Percentiles rank a stretch among this genome's conserved stretches.
Evolutionary conservation across 1,284 basidiomycete species (phyloP).

Genomic region (Blastosporella zonata): DNA sequence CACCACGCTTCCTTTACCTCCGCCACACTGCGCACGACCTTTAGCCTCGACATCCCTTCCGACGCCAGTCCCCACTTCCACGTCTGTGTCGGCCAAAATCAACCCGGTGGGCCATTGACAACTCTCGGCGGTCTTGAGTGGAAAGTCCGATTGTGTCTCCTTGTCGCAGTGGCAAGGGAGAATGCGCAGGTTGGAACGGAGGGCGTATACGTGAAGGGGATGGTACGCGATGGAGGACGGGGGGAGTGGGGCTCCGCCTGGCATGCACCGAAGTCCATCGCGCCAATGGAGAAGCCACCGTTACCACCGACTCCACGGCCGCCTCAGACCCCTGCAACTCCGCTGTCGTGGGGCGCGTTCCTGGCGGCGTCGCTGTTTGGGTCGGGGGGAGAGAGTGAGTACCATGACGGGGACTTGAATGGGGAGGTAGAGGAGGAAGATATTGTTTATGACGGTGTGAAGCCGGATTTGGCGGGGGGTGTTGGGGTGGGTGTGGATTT

Average conservation of each 20-base stretch:
- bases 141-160: slow-evolving; percentile 23
- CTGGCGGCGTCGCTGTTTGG: slow-evolving; percentile 54
- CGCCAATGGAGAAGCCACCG: slow-evolving; percentile 54
- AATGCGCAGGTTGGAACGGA: slow-evolving; percentile 43
- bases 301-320: slow-evolving; percentile 10
- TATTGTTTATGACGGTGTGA: slow-evolving; percentile 45
- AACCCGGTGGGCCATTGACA: slow-evolving; percentile 15
- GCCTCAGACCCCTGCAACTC: slow-evolving; percentile 14
- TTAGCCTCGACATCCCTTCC: slow-evolving; percentile 85
- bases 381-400: slow-evolving; percentile 42
- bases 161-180: slow-evolving; percentile 31
- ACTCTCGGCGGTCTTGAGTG: slow-evolving; percentile 38
- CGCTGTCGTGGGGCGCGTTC: slow-evolving; percentile 52
- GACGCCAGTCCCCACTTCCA: slow-evolving; percentile 86
- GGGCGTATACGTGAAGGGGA: slow-evolving; percentile 51
- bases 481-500: slow-evolving; percentile 51
- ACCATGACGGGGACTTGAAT: slow-evolving; percentile 44
- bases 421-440: slow-evolving; percentile 25
- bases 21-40: slow-evolving; percentile 72
- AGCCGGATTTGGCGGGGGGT: slow-evolving; percentile 35
- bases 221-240: slow-evolving; percentile 53
- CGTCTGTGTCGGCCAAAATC: slow-evolving; percentile 41
- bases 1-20: slow-evolving; percentile 73
- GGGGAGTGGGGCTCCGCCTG: slow-evolving; percentile 71
- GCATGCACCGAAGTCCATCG: slow-evolving; percentile 53